Evolutionary conservation across 345 rosid genomes (phyloP).

Genomic region (Moricandia arvensis): DNA sequence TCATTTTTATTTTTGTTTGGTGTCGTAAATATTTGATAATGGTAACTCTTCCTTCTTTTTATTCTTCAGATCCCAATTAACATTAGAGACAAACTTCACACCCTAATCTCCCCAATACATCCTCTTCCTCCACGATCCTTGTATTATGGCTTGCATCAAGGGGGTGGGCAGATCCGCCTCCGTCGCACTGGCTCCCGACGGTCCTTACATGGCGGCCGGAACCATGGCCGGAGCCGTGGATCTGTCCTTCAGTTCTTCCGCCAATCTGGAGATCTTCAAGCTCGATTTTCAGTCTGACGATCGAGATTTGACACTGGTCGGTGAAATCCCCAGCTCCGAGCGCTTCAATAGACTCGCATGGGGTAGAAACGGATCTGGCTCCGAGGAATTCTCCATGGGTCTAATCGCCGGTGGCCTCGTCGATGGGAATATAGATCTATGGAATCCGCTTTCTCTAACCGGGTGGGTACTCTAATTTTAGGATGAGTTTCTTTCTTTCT

Average conservation of each 20-base stretch:
- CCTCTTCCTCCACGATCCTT: constrained; percentile 1
- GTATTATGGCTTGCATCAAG: constrained; percentile 82
- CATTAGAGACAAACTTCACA: no score
- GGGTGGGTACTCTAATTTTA: constrained; percentile 41
- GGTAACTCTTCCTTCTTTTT: no score
- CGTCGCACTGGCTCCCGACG: constrained; percentile 91
- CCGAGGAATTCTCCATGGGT: constrained; percentile 74
- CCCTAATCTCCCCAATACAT: not conserved
- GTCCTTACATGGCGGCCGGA: constrained; percentile 97
- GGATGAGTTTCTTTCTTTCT: no score
- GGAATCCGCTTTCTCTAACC: constrained; percentile 81
- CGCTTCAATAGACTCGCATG: constrained; percentile 92
- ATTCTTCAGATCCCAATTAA: no score
- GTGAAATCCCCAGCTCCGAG: constrained; percentile 85
- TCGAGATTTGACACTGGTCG: constrained; percentile 69
- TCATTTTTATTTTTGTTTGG: no score
- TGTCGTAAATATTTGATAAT: no score
- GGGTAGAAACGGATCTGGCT: constrained; percentile 85
- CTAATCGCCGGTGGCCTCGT: constrained; percentile 95
- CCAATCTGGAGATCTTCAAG: constrained; percentile 91
- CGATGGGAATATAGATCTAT: constrained; percentile 82
- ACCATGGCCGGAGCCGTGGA: constrained; percentile 99
- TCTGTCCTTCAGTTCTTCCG: constrained; percentile 93
- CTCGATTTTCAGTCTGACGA: constrained; percentile 93
- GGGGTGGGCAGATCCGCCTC: constrained; percentile 89